Evolutionary conservation across 2,329 filamentous ascomycete genomes (phyloP).

Genomic region (Hirsutella minnesotensis): DNA sequence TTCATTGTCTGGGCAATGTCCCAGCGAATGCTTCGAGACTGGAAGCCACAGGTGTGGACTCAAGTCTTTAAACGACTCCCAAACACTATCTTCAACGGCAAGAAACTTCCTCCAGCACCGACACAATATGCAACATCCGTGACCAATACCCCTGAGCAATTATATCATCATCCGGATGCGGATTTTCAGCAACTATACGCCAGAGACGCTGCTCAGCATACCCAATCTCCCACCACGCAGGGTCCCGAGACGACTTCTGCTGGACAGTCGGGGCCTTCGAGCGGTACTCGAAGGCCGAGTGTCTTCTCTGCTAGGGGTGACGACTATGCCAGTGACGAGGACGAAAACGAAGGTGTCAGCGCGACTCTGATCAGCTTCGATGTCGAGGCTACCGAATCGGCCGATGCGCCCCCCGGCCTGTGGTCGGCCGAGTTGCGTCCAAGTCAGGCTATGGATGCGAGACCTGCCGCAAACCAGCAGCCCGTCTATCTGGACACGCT

Average conservation of each 20-base stretch:
- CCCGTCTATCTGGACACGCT: constrained; percentile 34
- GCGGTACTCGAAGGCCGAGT: constrained; percentile 29
- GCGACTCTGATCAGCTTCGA: constrained; percentile 50
- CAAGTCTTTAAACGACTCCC: constrained; percentile 28
- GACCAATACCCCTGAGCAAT: constrained; percentile 6
- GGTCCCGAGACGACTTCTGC: constrained; percentile 19
- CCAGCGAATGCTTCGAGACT: constrained; percentile 23
- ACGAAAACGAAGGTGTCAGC: constrained; percentile 41
- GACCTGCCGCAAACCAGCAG: constrained; percentile 10
- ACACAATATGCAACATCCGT: constrained; percentile 10
- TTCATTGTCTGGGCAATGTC: constrained; percentile 34
- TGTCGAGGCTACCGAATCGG: constrained; percentile 43
- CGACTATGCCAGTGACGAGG: constrained; percentile 44
- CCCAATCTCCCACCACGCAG: constrained; percentile 10
- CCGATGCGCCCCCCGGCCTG: constrained; percentile 36
- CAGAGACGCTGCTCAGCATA: neutral
- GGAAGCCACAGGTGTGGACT: constrained; percentile 24
- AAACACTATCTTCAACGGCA: constrained; percentile 20
- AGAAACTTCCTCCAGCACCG: constrained; percentile 9
- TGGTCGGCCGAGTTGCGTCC: constrained; percentile 50
- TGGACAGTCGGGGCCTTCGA: constrained; percentile 15
- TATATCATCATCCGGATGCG: neutral
- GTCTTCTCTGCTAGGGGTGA: constrained; percentile 35
- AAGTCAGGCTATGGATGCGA: constrained; percentile 25
- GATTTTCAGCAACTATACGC: neutral